phyloP scores from a whole-genome alignment of 192 early-diverging fungal species.

The Funneliformis geosporum region DNA sequence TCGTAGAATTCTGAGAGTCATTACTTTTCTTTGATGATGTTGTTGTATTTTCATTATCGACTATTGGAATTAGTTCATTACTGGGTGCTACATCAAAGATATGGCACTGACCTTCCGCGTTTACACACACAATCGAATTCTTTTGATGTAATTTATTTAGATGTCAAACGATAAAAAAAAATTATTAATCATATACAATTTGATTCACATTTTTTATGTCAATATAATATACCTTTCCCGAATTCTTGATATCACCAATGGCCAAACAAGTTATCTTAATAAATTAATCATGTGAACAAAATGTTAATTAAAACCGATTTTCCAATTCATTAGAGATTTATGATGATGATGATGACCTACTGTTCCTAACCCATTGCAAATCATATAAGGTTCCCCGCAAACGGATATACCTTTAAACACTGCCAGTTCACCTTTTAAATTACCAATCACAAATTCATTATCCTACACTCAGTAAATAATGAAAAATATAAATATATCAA shows the following conservation, averaged over 20 bases:
- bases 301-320: background rate
- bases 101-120: constrained; percentile 57
- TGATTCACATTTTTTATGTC: background rate
- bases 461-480: constrained; percentile 38
- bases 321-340: background rate
- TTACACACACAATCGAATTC: constrained; percentile 60
- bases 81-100: constrained; percentile 51
- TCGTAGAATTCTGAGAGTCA: background rate
- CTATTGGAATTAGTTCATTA: background rate
- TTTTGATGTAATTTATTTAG: constrained; percentile 11
- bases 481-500: background rate
- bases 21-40: constrained; percentile 4
- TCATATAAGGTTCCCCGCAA: constrained; percentile 44
- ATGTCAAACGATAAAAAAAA: background rate
- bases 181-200: background rate
- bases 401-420: constrained; percentile 57
- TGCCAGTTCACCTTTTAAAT: constrained; percentile 56
- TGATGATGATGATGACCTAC: constrained; percentile 33
- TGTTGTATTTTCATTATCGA: constrained; percentile 33
- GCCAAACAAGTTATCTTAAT: constrained; percentile 60
- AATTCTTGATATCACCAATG: constrained; percentile 58
- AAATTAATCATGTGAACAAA: background rate
- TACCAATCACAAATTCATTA: constrained; percentile 64
- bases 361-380: constrained; percentile 55
- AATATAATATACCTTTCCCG: constrained; percentile 43